Conservation (phyloP, 2,329 filamentous ascomycete species). For the Rugonectria rugulosa region DNA sequence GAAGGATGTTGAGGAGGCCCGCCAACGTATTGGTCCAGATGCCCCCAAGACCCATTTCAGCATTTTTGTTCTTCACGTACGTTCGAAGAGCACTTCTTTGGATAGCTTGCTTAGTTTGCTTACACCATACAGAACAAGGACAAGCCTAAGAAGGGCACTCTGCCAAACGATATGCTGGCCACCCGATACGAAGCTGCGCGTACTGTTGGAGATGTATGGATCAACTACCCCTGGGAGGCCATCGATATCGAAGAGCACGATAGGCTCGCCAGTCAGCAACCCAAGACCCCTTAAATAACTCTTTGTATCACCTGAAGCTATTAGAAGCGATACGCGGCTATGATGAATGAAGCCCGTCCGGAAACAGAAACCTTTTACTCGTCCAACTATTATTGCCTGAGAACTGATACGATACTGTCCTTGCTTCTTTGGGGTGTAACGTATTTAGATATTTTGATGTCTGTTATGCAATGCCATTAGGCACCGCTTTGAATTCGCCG, state of each 20-base stretch:
- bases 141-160: constrained; percentile 89
- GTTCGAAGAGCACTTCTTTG: constrained; percentile 43
- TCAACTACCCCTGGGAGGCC: constrained; percentile 99
- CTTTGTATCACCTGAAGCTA: constrained; percentile 24
- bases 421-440: too few species aligned
- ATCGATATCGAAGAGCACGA: constrained; percentile 94
- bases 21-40: constrained; percentile 73
- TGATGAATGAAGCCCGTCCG: constrained; percentile 24
- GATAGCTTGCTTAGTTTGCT: constrained; percentile 1
- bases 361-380: constrained; percentile 3
- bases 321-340: constrained; percentile 14
- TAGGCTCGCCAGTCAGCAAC: constrained; percentile 63
- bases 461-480: too few species aligned
- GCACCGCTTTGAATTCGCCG: too few species aligned
- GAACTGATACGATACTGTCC: background rate
- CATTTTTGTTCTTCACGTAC: constrained; percentile 93
- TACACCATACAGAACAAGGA: constrained; percentile 80
- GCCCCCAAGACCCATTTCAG: constrained; percentile 81
- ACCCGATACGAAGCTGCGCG: constrained; percentile 83
- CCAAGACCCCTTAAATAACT: constrained; percentile 34
- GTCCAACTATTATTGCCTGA: background rate
- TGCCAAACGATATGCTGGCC: constrained; percentile 81
- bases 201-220: constrained; percentile 95
- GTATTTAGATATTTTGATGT: background rate
- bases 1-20: constrained; percentile 89